Base-by-base conservation (phyloP, 441 rosid species). In the Adansonia rubrostipa region DNA sequence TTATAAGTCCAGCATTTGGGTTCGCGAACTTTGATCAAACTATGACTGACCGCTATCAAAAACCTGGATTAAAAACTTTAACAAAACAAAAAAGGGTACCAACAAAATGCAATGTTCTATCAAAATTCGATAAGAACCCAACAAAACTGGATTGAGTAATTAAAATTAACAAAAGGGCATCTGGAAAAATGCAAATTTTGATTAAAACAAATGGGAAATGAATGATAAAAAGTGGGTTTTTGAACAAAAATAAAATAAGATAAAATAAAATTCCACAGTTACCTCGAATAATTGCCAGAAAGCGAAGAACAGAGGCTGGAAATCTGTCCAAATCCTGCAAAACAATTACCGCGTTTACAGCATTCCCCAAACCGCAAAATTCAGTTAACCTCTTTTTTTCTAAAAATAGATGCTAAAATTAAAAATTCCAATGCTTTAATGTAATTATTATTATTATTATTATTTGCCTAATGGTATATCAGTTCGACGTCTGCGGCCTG, bases 251-350 rank as follows among this genome's bases (percentile, higher is more conserved):
- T 36, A 20, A 2, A 20, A 19, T 19, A 19, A 7, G 8, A 20
- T 19, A 60, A 58, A 50, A 8, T n/a, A 22, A 67, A 70, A 71
- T 24, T 15, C 40, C 17, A 76, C 70, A 71, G 56, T 83, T 78
- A 86, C 86, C 85, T 79, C 51, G 71, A 44, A 80, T 33, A 68
- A 82, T 61, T 44, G 77, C 80, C 78, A 20, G 77, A 54, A 76
- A 65, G 83, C 75, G 81, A 76, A 60, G 77, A 63, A 57, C 82
- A 76, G 80, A 71, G 80, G 82, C 80, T 72, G 86, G 78, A 64
- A 79, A 82, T 79, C 75, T 65, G 61, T 67, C 84, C 57, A 80
- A 65, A 50, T 74, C 79, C 72, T 60, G 84, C 47, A 50, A 82
- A 77, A 36, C 33, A 71, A 57, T 75, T 9, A 68, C 82, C 82